phyloP scores from a whole-genome alignment of 2,329 filamentous ascomycete genomes.

The Curvularia sp. region DNA sequence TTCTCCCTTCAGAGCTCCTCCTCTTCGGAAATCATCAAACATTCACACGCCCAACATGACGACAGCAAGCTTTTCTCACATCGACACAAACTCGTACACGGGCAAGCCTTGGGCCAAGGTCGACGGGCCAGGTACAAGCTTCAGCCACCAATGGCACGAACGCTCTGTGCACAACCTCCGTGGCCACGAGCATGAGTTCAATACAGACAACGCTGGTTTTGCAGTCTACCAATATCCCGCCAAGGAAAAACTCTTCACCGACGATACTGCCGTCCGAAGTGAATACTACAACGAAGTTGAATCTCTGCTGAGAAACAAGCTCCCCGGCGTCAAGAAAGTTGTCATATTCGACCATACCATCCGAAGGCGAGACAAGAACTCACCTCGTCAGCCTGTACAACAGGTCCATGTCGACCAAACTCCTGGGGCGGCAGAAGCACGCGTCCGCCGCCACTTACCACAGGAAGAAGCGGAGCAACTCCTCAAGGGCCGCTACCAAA shows the following conservation, averaged over 20 bases:
- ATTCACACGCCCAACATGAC: slow-evolving; percentile 57
- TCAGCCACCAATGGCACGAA: slow-evolving; percentile 54
- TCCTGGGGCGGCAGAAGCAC: slow-evolving; percentile 64
- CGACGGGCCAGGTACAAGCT: slow-evolving; percentile 65
- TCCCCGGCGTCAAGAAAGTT: slow-evolving; percentile 65
- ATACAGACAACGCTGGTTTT: slow-evolving; percentile 66
- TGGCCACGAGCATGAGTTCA: slow-evolving; percentile 59
- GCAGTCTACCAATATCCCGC: slow-evolving; percentile 62
- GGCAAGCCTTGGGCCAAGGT: slow-evolving; percentile 70
- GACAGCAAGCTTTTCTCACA: slow-evolving; percentile 66
- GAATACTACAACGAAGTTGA: slow-evolving; percentile 70
- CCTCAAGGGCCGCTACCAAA: slow-evolving; percentile 66
- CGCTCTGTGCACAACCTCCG: slow-evolving; percentile 64
- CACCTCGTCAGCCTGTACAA: slow-evolving; percentile 70
- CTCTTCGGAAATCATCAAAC: neutral
- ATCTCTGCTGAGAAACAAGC: slow-evolving; percentile 60
- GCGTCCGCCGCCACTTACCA: slow-evolving; percentile 67
- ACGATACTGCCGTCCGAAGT: slow-evolving; percentile 62
- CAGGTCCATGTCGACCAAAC: slow-evolving; percentile 78
- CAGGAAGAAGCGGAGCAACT: slow-evolving; percentile 63
- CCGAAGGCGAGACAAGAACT: slow-evolving; percentile 60
- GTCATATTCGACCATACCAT: slow-evolving; percentile 78
- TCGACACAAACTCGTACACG: slow-evolving; percentile 61
- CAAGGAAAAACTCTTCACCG: slow-evolving; percentile 61
- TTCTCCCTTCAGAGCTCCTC: neutral